Base-by-base conservation (phyloP, 2,329 filamentous ascomycete genomes). In the Curvularia lunata region DNA sequence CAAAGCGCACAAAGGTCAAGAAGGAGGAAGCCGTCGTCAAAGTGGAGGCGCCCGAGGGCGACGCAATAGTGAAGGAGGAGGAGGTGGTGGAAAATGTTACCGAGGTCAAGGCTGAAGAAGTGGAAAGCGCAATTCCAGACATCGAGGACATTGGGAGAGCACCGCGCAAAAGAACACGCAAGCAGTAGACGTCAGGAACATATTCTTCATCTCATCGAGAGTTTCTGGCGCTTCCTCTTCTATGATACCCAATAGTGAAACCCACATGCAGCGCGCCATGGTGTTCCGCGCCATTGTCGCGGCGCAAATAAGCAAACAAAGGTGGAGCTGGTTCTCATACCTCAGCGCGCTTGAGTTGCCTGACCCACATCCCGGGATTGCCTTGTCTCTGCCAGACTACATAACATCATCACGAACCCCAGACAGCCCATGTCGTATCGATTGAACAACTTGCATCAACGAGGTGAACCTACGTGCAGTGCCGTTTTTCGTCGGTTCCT, bases 1-100 rank as follows among this genome's bases (percentile, higher is more conserved):
- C 75, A 32, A 77, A 75, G 56, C 85, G 84, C 23, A 82, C 82
- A 63, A 87, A 81, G 75, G 76, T 80, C 55, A 83, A 82, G 43
- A 81, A 80, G 67, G 66, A 77, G 54, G 71, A 70, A 19, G 67
- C 68, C 21, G 68, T 72, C 1, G 59, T 78, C 2, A 76, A 79
- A 50, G 58, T 73, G 4, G 77, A 79, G 49, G 66, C 73, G 19
- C 30, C 69, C 64, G 59, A 75, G 70, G 63, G 71, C 73, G 68
- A 74, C 42, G 54, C 67, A 5, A 49, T 63, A 1, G 62, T 70
- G 2, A 64, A 74, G 40, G 66, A 68, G 38, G 57, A 69, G 34
- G 54, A 27, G 10, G 50, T 62, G 5, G 52, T 61, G 27, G 56
- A 53, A 40, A 47, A 65, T 46, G 38, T 68, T 41, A 53, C 30